These are phyloP conservation scores for Acanthamoeba quina DNA, from an alignment of 208 protist genomes.

Conservation along the genomic window DNA sequence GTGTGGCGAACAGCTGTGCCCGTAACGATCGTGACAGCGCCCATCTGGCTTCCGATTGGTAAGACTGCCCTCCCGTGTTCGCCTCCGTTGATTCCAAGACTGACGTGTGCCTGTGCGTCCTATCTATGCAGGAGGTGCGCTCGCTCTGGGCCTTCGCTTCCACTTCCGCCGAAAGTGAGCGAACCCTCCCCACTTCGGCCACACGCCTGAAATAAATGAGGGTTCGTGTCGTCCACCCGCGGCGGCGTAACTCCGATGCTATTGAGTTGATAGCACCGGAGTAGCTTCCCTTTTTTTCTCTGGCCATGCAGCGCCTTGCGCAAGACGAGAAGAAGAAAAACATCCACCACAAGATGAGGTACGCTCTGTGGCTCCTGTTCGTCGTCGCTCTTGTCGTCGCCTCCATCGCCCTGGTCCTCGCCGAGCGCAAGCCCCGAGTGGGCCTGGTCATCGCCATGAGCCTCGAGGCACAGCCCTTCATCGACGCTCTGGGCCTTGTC, in stretches of 20 bases:
- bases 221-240: no score
- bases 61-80: background rate
- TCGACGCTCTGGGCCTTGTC: background rate
- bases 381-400: no score
- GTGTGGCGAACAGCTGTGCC: background rate
- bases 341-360: no score
- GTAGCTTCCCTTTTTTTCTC: no score
- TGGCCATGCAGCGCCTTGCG: no score
- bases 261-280: no score
- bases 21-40: conserved; percentile 22
- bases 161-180: background rate
- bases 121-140: background rate
- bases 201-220: no score
- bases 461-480: background rate
- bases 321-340: no score
- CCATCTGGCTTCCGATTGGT: conserved; percentile 12
- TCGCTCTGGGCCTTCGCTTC: background rate
- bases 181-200: no score
- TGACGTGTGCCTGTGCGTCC: background rate
- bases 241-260: no score
- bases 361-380: no score
- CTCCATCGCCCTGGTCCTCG: background rate
- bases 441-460: background rate
- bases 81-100: background rate
- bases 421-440: background rate